Evolutionary conservation across 2,329 filamentous ascomycete genomes (phyloP), one percentile per base, ranked within the genome.

Genomic region (Clathrospora elynae): DNA sequence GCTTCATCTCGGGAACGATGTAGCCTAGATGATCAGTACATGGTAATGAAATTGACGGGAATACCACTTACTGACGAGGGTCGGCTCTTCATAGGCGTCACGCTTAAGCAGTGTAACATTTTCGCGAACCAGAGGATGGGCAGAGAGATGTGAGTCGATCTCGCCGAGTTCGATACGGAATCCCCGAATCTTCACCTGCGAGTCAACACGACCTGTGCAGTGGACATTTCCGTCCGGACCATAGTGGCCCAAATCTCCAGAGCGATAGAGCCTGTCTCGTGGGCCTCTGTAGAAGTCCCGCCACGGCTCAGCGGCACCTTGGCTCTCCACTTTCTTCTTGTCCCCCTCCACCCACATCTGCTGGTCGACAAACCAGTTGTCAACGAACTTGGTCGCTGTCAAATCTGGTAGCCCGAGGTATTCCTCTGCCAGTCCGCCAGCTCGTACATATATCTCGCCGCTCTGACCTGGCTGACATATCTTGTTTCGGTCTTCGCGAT

Each of bases 131-230:
- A 95, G 73, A 1, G 82, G 83, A 71, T 88, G 82, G 30, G 84
- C 80, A 39, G 83, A 87, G 32, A 96, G 74, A 67, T 95, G 86
- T 28, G 79, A 87, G 69, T 97, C 91, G 55, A 97, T 96, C 56
- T 97, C 93, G 51, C 86, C 87, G 31, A 97, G 83, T 73, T 99
- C 93, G 56, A 99, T 95, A 49, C 92, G 81, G 78, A 96, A 97
- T 1, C 92, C 92, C 47, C 93, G 86, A 54, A 97, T 92, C 77
- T 97, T 99, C 74, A 96, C 88, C 67, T 97, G 92, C 55, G 86
- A 81, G 63, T 97, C 92, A 16, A 84, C 84, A 45, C 93, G 80
- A 14, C 92, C 92, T 7, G 87, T 85, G 62, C 84, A 88, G 61
- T 87, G 86, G 8, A 90, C 86, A 53, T 86, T 84, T 23, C 88